Base-by-base conservation (phyloP, 257 asterid species). In the Anisodus tanguticus region DNA sequence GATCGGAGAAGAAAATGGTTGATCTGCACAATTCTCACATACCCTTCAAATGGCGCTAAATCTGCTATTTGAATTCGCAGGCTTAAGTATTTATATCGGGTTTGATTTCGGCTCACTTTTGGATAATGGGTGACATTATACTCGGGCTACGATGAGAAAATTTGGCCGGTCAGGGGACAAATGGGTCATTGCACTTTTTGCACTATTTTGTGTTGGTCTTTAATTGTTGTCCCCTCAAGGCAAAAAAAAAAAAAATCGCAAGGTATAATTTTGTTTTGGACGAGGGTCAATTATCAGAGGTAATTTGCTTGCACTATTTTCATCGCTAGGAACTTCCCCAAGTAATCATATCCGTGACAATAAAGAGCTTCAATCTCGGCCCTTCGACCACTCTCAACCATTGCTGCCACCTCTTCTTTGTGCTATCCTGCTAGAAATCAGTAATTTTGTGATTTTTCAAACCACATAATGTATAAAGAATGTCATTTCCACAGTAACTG, bases 361-460 rank as follows among this genome's bases (percentile, higher is more conserved):
- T 93, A 94, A 55, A 96, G 98, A 58, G 99, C 97, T 91, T 96
- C 99, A 80, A 96, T 90, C 88, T 96, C 98, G 70, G 98, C 98
- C 85, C 98, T 88, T 11, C 74, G 83, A 3, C 94, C 97, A 58
- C 92, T 92, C 66, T 91, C 86, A 84, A 94, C 88, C 98, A 96
- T 94, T 19, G 80, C 79, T 1, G 90, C 89, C 59, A 94, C 85
- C 88, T 96, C 99, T 91, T 92, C 95, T 89, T 91, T 94, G 90
- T 96, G 15, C 79, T 87, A 63, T 92, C 98, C 99, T 96, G 88
- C 53, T 55, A 45, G 37, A 85, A 58, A 4, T 7, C 7, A 9
- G 41, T 3, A 5, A 26, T 31, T 8, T 7, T n/a, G 47, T 35
- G 7, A 6, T 1, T 22, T 5, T 4, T 5, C 31, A 26, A 9